A percentile compares a stretch with the other conserved stretches of the same genome.
These are phyloP conservation scores for Quercus phellos DNA, from an alignment of 331 rosid species.

Conservation along the genomic window DNA sequence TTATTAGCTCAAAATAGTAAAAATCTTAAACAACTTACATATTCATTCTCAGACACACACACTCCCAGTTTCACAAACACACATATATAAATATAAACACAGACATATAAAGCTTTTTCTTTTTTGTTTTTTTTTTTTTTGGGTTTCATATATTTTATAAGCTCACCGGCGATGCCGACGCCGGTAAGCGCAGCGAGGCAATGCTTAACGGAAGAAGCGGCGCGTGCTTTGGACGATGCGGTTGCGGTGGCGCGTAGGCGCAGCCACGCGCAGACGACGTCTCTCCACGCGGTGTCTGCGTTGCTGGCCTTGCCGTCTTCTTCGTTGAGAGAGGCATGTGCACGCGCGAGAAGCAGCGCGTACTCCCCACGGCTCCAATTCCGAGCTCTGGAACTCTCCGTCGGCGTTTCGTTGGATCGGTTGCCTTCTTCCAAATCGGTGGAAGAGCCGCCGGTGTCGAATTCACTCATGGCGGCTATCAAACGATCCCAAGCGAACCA, in stretches of 20 bases:
- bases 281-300: slow-evolving; percentile 81
- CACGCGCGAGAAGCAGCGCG: slow-evolving; percentile 72
- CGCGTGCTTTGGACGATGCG: slow-evolving; percentile 67
- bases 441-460: slow-evolving; percentile 75
- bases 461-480: slow-evolving; percentile 87
- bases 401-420: slow-evolving; percentile 75
- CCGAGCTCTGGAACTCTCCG: slow-evolving; percentile 72
- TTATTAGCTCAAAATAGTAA: slow-evolving; percentile 2
- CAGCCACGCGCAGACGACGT: slow-evolving; percentile 73
- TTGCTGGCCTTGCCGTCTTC: slow-evolving; percentile 57
- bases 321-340: slow-evolving; percentile 63
- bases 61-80: background rate
- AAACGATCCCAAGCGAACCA: slow-evolving; percentile 85
- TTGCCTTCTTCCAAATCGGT: slow-evolving; percentile 46
- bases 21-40: background rate
- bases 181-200: slow-evolving; percentile 85
- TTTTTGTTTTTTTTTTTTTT: too few relatives aligned
- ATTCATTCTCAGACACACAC: background rate
- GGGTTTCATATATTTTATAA: slow-evolving; percentile 14
- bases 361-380: slow-evolving; percentile 66
- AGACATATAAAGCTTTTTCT: too few relatives aligned
- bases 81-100: background rate
- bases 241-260: slow-evolving; percentile 71
- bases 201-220: slow-evolving; percentile 80
- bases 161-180: slow-evolving; percentile 98